Conservation (phyloP, 306 rosid species). For the Quercus berberidifolia region DNA sequence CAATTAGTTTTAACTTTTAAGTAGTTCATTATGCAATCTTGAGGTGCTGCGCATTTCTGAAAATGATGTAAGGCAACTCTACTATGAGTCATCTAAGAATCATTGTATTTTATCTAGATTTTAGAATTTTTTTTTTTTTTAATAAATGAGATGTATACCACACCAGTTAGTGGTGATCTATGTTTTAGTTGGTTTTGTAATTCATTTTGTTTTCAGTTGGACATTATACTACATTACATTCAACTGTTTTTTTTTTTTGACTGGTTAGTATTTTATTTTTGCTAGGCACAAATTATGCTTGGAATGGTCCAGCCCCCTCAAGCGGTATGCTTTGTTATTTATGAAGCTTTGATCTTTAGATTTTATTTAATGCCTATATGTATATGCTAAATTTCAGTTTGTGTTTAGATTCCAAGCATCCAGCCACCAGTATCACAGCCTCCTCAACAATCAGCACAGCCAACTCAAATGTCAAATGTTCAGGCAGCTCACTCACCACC, state of each 20-base stretch:
- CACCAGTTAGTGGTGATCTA: background rate
- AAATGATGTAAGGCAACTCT: background rate
- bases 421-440: constrained; percentile 59
- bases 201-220: background rate
- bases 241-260: background rate
- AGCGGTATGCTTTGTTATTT: constrained; percentile 40
- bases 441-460: constrained; percentile 54
- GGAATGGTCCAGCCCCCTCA: constrained; percentile 97
- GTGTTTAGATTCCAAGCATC: constrained; percentile 62
- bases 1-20: background rate
- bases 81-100: background rate
- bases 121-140: background rate
- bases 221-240: background rate
- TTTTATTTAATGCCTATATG: constrained; percentile 1
- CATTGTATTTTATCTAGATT: background rate
- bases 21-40: background rate
- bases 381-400: constrained; percentile 15
- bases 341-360: constrained; percentile 6
- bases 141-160: background rate
- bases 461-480: constrained; percentile 43
- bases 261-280: constrained; percentile 18
- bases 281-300: constrained; percentile 96
- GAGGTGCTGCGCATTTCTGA: background rate
- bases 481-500: constrained; percentile 49
- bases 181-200: background rate